Conservation (phyloP, 805 yeast genomes). For the Wickerhamomyces tratensis region DNA sequence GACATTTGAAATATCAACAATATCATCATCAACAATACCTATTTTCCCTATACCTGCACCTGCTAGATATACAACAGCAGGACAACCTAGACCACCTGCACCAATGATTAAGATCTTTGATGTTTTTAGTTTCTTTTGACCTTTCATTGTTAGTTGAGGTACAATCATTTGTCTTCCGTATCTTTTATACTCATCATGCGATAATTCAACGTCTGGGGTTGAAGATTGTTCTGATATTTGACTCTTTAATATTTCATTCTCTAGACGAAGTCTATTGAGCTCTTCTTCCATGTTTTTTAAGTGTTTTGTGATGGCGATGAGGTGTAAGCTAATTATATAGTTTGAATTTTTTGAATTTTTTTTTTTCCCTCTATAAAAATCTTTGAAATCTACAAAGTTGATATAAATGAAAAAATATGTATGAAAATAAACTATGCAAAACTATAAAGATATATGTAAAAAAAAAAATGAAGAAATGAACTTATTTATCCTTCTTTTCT, state of each 20-base stretch:
- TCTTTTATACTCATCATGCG: slow-evolving; percentile 62
- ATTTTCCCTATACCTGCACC: slow-evolving; percentile 84
- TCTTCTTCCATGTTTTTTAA: slow-evolving; percentile 1
- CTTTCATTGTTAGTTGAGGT: slow-evolving; percentile 44
- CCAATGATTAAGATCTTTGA: slow-evolving; percentile 73
- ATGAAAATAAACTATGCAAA: too few species aligned
- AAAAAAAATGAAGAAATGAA: too few species aligned
- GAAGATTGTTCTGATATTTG: neutral
- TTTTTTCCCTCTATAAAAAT: too few species aligned
- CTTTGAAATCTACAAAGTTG: too few species aligned
- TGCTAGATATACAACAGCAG: slow-evolving; percentile 73
- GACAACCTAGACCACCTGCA: slow-evolving; percentile 96
- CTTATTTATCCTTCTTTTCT: too few species aligned
- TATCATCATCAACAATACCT: slow-evolving; percentile 84
- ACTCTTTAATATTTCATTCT: slow-evolving; percentile 2
- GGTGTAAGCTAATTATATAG: too few species aligned
- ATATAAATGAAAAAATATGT: too few species aligned
- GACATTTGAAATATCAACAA: slow-evolving; percentile 74
- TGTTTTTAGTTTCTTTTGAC: slow-evolving; percentile 50
- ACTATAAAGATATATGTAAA: too few species aligned
- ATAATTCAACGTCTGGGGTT: slow-evolving; percentile 1
- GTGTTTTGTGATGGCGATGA: too few species aligned
- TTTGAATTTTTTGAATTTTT: too few species aligned
- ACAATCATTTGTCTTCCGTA: slow-evolving; percentile 97
- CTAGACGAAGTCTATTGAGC: slow-evolving; percentile 6